These are phyloP conservation scores for Magnaporthiopsis poae DNA, from an alignment of 2,329 filamentous ascomycete genomes.

Conservation along the genomic window DNA sequence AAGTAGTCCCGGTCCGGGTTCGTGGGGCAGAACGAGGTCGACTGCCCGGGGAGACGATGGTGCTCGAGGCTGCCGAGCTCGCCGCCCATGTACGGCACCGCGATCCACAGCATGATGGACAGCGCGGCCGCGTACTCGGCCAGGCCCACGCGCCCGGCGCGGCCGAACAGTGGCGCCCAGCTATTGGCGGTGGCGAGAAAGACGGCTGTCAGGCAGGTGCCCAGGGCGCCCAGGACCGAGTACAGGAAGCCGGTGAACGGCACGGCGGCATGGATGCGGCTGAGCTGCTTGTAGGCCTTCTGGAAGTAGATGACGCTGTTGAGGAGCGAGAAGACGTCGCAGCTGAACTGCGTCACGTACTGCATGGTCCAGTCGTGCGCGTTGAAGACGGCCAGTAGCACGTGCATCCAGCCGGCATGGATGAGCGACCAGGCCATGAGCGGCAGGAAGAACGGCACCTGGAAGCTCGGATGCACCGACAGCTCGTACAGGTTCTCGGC, in stretches of 20 bases:
- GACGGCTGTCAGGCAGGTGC: constrained; percentile 54
- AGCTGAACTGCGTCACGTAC: constrained; percentile 58
- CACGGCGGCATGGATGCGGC: constrained; percentile 45
- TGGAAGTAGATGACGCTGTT: constrained; percentile 62
- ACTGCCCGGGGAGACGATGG: constrained; percentile 45
- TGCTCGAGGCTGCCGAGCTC: constrained; percentile 50
- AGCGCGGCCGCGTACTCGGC: constrained; percentile 58
- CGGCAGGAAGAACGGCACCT: constrained; percentile 53
- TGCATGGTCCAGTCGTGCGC: constrained; percentile 62
- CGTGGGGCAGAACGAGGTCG: constrained; percentile 42
- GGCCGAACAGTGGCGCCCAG: constrained; percentile 53
- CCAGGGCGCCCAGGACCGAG: constrained; percentile 52
- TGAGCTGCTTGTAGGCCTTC: constrained; percentile 55
- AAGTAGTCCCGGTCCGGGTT: constrained; percentile 44
- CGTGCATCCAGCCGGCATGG: constrained; percentile 56
- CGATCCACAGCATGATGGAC: constrained; percentile 56
- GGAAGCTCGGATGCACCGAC: constrained; percentile 40
- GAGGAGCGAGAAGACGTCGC: constrained; percentile 56
- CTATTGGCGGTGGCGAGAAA: constrained; percentile 50
- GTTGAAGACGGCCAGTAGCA: constrained; percentile 54
- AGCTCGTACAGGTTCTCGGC: constrained; percentile 56
- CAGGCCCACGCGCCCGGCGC: constrained; percentile 50
- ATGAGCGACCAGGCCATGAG: constrained; percentile 61
- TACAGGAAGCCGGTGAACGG: constrained; percentile 56
- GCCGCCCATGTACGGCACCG: constrained; percentile 46